phyloP scores from a whole-genome alignment of 495 filamentous ascomycete genomes.

The Tuber borchii region DNA sequence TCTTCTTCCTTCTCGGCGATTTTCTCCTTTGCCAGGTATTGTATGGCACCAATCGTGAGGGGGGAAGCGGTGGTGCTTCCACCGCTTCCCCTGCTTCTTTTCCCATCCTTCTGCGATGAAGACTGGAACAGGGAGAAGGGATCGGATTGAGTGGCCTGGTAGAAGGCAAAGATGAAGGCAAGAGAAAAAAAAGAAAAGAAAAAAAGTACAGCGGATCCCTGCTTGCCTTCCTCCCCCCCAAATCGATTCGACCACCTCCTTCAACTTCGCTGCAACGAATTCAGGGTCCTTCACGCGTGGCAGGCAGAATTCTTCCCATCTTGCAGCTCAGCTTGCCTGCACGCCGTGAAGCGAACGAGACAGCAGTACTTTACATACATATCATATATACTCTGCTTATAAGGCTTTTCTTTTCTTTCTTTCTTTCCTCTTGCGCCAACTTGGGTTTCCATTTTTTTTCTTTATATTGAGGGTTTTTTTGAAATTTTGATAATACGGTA shows the following conservation, averaged over 20 bases:
- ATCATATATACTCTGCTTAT: slow-evolving; percentile 21
- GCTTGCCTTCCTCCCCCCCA: slow-evolving; percentile 8
- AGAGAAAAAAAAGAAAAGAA: slow-evolving; percentile 21
- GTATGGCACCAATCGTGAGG: neutral
- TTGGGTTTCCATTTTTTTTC: slow-evolving; percentile 16
- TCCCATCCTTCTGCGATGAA: neutral
- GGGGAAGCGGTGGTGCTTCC: neutral
- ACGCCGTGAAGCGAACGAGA: slow-evolving; percentile 16
- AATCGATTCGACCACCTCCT: slow-evolving; percentile 30
- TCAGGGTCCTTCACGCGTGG: slow-evolving; percentile 37
- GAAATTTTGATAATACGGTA: slow-evolving; percentile 20
- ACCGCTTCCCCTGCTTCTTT: neutral
- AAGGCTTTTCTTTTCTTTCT: slow-evolving; percentile 24
- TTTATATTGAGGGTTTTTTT: slow-evolving; percentile 12
- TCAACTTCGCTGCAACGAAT: slow-evolving; percentile 26
- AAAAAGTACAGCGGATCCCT: slow-evolving; percentile 34
- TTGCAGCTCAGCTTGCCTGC: slow-evolving; percentile 27
- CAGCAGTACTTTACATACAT: slow-evolving; percentile 24
- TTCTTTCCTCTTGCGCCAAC: slow-evolving; percentile 33
- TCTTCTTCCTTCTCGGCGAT: neutral
- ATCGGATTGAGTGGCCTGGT: neutral
- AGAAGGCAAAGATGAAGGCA: slow-evolving; percentile 14
- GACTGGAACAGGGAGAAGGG: neutral
- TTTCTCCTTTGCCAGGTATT: neutral
- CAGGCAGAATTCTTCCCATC: slow-evolving; percentile 33